Evolutionary conservation across 306 rosid genomes (phyloP), one percentile per base, ranked within the genome.

Genomic region (Dryas drummondii): DNA sequence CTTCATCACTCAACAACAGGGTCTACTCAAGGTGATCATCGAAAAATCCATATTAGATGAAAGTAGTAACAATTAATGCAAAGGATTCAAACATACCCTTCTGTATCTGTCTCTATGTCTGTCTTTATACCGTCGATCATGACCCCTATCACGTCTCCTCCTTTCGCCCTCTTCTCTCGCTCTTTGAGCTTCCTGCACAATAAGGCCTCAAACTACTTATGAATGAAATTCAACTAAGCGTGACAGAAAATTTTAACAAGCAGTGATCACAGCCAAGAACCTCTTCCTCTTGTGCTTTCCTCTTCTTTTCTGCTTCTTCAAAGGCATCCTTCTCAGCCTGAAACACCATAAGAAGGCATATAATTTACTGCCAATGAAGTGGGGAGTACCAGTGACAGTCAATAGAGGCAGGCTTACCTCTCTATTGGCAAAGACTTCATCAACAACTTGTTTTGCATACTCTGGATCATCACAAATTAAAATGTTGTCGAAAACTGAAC

Each of bases 161-260:
- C 81, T 86, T 80, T 96, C 99, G 13, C 98, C 99, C 82, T 96
- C 98, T 82, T 92, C 99, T 82, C 99, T 88, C 54, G 99, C 99
- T 82, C 96, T 86, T 80, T 83, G 89, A 84, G 97, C 96, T 87
- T 96, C 99, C 99, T 94, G 94, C 71, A 82, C 64, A 74, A 59
- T 50, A 75, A 59, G 57, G 59, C 81, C 75, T 68, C 69, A 74
- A 58, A 59, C 68, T 57, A 71, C 22, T 66, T 48, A n/a, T 17
- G 60, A 70, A 71, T 57, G 13, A 66, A 48, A 66, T 40, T 17
- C 80, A 59, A 49, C 58, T 10, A 53, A 58, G 50, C 70, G 54
- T 45, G 17, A 46, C 52, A 26, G 11, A 62, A 72, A 74, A 41
- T 62, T 70, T 26, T 66, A 55, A 16, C n/a, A 1, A 66, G 19